Evolutionary conservation across 2,329 filamentous ascomycete genomes (phyloP).

Genomic region (Ascomycota sp.): DNA sequence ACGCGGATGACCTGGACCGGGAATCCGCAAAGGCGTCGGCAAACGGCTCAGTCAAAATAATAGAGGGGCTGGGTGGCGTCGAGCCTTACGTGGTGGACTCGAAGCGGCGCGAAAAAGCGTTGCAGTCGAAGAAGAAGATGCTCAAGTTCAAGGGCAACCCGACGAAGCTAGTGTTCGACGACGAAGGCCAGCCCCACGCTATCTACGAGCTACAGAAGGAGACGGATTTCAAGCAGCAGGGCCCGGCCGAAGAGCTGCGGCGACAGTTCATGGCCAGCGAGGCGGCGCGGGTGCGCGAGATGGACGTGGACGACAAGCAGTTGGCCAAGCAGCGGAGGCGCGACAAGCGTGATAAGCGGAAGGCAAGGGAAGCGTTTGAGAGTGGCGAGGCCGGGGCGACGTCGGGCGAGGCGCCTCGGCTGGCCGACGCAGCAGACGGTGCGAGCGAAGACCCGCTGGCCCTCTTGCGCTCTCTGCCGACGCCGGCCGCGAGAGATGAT

Average conservation of each 20-base stretch:
- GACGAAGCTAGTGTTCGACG: constrained; percentile 75
- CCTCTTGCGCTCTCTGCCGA: constrained; percentile 35
- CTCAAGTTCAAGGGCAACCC: constrained; percentile 77
- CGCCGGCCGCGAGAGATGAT: constrained; percentile 19
- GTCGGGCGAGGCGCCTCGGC: constrained; percentile 10
- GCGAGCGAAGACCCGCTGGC: constrained; percentile 31
- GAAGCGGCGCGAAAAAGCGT: constrained; percentile 85
- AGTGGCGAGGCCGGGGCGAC: constrained; percentile 11
- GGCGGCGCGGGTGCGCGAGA: constrained; percentile 45
- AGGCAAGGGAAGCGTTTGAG: constrained; percentile 38
- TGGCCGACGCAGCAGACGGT: constrained; percentile 19
- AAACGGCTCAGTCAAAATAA: constrained; percentile 31
- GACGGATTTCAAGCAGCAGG: constrained; percentile 54
- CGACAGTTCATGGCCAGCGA: constrained; percentile 62
- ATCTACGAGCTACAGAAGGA: constrained; percentile 80
- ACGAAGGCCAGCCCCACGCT: constrained; percentile 68
- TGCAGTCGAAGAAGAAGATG: constrained; percentile 86
- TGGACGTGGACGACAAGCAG: constrained; percentile 68
- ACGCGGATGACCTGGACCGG: constrained; percentile 41
- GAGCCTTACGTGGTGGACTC: constrained; percentile 73
- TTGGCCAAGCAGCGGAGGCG: constrained; percentile 57
- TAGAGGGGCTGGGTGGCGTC: constrained; percentile 48
- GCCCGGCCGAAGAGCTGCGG: constrained; percentile 57
- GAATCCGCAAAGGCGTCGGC: constrained; percentile 23
- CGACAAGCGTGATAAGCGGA: constrained; percentile 57